phyloP scores from a whole-genome alignment of 2,329 filamentous ascomycete species.

The Magnaporthales sp. region DNA sequence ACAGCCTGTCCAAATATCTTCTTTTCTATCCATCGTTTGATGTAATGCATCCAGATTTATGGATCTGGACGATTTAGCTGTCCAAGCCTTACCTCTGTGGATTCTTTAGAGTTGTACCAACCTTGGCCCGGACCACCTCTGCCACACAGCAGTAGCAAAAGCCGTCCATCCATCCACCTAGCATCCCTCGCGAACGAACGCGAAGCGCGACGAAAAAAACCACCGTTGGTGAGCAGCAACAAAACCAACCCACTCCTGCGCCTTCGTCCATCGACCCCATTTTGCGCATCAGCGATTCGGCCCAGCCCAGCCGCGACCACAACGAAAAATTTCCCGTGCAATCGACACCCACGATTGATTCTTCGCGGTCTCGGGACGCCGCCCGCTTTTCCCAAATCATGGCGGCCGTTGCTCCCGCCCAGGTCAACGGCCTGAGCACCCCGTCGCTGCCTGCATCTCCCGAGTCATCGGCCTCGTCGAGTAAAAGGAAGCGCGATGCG shows the following conservation, averaged over 20 bases:
- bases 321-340: not conserved
- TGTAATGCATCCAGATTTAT: not conserved
- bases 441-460: conserved; percentile 18
- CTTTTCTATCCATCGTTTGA: not conserved
- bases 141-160: not conserved
- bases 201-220: conserved; percentile 2
- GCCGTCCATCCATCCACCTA: not conserved
- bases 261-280: not conserved
- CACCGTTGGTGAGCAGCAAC: not conserved
- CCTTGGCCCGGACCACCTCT: not conserved
- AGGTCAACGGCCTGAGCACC: conserved; percentile 20
- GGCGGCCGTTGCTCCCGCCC: conserved; percentile 20
- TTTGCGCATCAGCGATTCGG: not conserved
- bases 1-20: not conserved
- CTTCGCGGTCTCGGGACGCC: not conserved
- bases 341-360: not conserved
- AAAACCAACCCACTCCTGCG: conserved; percentile 1
- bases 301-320: not conserved
- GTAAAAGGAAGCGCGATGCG: conserved; percentile 52
- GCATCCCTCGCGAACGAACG: conserved; percentile 2
- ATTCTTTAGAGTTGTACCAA: not conserved
- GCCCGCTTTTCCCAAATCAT: conserved; percentile 12
- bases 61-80: not conserved
- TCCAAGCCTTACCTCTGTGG: not conserved
- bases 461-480: conserved; percentile 19